Base-by-base conservation (phyloP, 345 rosid species). In the Boechera stricta region DNA sequence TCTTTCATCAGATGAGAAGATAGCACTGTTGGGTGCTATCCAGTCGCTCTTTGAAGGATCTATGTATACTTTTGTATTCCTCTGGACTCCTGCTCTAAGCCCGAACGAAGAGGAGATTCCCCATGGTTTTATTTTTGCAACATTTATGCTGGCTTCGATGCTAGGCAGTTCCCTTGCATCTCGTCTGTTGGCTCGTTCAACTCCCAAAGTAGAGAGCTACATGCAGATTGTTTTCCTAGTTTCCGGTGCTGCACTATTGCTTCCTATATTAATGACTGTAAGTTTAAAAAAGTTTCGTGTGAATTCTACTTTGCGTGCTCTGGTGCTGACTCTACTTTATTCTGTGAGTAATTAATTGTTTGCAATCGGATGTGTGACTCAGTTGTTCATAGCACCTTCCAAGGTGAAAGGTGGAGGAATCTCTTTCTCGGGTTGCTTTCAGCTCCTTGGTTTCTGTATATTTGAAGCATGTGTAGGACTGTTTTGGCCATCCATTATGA, bases 401-500 rank as follows among this genome's bases (percentile, higher is more conserved):
- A 85, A 86, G 71, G 90, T 85, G 68, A 89, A 77, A 79, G 94
- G 97, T 38, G 94, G 96, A 74, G 77, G 96, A 82, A 92, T 95
- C 74, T 83, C 97, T 24, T 88, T 89, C 85, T 62, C 96, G 0
- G 97, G 94, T 48, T 92, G 86, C 73, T 71, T 92, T 69, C 93
- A 91, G 87, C 91, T 95, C 47, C 86, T 92, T 56, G 98, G 98
- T 45, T 95, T 95, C 85, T 95, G 99, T 67, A 79, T 87, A 42
- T 95, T 95, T 77, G 99, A 95, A 90, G 85, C 93, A 5, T 95
- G 99, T 85, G 99, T 91, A 10, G 98, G 99, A 38, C 80, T 92
- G 76, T 95, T 95, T 86, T 95, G 99, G 98, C 99, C 99, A 71
- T 95, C 98, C 59, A 95, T 95, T 29, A 92, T 95, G 99, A 95